A percentile compares a stretch with the other conserved stretches of the same genome.
Evolutionary conservation across 2,329 filamentous ascomycete species (phyloP).

Genomic region (Nemania diffusa): DNA sequence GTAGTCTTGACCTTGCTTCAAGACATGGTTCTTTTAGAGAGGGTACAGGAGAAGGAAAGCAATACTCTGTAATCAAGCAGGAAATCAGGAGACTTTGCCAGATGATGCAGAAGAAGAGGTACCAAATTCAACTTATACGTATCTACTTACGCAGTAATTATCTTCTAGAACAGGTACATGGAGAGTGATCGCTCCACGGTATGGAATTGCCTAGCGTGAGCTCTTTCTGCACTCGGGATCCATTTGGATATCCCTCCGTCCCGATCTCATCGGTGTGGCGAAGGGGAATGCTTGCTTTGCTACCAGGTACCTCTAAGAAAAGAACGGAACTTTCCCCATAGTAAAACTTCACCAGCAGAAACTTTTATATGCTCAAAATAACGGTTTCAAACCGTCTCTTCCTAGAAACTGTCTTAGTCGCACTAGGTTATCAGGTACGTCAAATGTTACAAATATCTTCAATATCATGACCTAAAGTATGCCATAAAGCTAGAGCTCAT

Average conservation of each 20-base stretch:
- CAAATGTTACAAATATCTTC: background rate
- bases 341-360: background rate
- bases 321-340: background rate
- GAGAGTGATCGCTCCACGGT: background rate
- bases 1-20: constrained; percentile 19
- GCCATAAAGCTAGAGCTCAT: constrained; percentile 1
- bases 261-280: background rate
- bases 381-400: background rate
- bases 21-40: background rate
- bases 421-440: background rate
- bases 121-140: background rate
- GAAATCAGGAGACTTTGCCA: background rate
- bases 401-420: background rate
- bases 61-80: background rate
- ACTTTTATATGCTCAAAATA: background rate
- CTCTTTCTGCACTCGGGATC: background rate
- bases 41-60: background rate
- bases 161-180: background rate
- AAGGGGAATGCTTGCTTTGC: background rate
- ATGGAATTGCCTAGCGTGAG: background rate
- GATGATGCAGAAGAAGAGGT: background rate
- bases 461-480: constrained; percentile 1
- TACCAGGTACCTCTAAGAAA: background rate
- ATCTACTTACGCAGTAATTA: background rate
- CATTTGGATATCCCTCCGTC: background rate